Evolutionary conservation across 345 rosid species (phyloP).

Genomic region (Kernera saxatilis): DNA sequence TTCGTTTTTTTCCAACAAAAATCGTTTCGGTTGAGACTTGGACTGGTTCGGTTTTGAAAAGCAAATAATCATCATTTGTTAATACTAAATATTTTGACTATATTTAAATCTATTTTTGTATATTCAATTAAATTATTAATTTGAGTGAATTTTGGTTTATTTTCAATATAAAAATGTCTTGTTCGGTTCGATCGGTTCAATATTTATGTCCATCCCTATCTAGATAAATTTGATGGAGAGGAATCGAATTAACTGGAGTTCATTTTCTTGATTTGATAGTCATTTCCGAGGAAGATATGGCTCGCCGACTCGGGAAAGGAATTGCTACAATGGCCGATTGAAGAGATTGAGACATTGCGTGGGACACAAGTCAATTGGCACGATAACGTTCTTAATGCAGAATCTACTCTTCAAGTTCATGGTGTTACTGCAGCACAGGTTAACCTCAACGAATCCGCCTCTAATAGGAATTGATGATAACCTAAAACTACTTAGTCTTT

Average conservation of each 20-base stretch:
- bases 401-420: slow-evolving; percentile 37
- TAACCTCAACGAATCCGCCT: background rate
- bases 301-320: slow-evolving; percentile 48
- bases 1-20: no score
- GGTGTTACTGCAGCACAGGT: slow-evolving; percentile 60
- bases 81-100: no score
- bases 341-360: slow-evolving; percentile 54
- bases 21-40: no score
- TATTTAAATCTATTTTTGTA: no score
- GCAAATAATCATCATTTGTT: no score
- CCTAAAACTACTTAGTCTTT: background rate
- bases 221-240: background rate
- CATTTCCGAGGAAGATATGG: slow-evolving; percentile 58
- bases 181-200: no score
- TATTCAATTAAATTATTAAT: no score
- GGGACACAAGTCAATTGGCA: slow-evolving; percentile 23
- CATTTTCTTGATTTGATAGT: slow-evolving; percentile 30
- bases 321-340: slow-evolving; percentile 60
- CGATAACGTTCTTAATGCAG: slow-evolving; percentile 33
- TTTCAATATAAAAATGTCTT: no score
- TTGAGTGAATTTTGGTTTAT: no score
- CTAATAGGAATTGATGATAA: background rate
- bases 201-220: no score
- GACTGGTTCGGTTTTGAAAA: no score
- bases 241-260: background rate